Percentiles rank a stretch among this genome's conserved stretches.
Evolutionary conservation across 495 filamentous ascomycete species (phyloP).

Genomic region (Aspergillus leporis): DNA sequence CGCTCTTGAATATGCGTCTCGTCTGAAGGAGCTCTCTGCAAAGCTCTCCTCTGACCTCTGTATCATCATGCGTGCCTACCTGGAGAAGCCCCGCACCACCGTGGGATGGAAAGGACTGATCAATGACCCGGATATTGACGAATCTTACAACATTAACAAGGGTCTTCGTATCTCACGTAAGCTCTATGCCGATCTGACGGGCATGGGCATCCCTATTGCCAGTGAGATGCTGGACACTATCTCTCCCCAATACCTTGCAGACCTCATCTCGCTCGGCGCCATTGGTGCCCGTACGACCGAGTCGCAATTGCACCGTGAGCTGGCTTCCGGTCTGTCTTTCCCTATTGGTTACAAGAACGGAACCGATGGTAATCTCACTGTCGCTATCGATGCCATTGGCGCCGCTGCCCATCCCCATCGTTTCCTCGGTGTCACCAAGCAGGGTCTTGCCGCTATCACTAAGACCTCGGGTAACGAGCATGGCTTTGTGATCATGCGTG

Average conservation of each 20-base stretch:
- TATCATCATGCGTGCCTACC: conserved; percentile 97
- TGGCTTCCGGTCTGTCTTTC: conserved; percentile 96
- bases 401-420: conserved; percentile 88
- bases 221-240: conserved; percentile 98
- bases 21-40: conserved; percentile 70
- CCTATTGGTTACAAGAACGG: conserved; percentile 99
- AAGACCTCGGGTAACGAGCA: conserved; percentile 91
- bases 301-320: conserved; percentile 90
- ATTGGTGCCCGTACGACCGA: conserved; percentile 98
- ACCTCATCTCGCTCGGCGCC: conserved; percentile 91
- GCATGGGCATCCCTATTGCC: conserved; percentile 86
- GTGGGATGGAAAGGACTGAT: conserved; percentile 99
- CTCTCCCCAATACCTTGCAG: conserved; percentile 93
- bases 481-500: conserved; percentile 93
- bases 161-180: conserved; percentile 84
- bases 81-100: conserved; percentile 98
- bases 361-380: conserved; percentile 88
- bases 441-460: conserved; percentile 93
- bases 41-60: conserved; percentile 80
- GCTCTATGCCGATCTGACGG: conserved; percentile 88
- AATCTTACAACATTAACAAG: conserved; percentile 99
- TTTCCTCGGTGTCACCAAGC: conserved; percentile 99
- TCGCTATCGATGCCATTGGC: conserved; percentile 97
- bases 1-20: conserved; percentile 82
- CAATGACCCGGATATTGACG: conserved; percentile 97